Evolutionary conservation across 192 early-diverging fungal genomes (phyloP).

Genomic region (Coemansia pectinata): DNA sequence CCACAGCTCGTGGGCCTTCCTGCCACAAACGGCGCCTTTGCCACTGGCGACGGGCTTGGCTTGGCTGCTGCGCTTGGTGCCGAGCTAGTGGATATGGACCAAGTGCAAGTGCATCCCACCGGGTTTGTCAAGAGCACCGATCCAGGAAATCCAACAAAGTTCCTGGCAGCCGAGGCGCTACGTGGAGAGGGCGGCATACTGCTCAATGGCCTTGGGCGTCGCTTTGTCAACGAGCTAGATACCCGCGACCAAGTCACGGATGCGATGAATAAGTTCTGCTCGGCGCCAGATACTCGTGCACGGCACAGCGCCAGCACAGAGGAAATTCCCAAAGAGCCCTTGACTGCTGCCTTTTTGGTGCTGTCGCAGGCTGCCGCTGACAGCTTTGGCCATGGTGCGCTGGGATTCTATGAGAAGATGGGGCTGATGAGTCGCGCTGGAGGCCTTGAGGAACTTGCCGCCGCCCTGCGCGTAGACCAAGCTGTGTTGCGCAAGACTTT

Average conservation of each 20-base stretch:
- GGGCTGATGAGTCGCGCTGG: slow-evolving; percentile 33
- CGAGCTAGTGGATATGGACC: slow-evolving; percentile 91
- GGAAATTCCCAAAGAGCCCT: background rate
- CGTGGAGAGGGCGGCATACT: slow-evolving; percentile 91
- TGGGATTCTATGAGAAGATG: slow-evolving; percentile 52
- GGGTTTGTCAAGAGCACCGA: slow-evolving; percentile 90
- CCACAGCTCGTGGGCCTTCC: slow-evolving; percentile 71
- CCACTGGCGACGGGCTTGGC: slow-evolving; percentile 93
- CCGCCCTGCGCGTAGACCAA: slow-evolving; percentile 55
- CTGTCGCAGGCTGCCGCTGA: slow-evolving; percentile 47
- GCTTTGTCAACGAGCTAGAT: slow-evolving; percentile 92
- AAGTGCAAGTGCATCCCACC: slow-evolving; percentile 97
- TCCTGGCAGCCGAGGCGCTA: slow-evolving; percentile 94
- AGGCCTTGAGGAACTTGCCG: slow-evolving; percentile 12
- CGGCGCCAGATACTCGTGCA: slow-evolving; percentile 15
- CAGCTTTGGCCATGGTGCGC: slow-evolving; percentile 41
- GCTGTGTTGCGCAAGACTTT: slow-evolving; percentile 19
- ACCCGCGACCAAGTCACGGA: slow-evolving; percentile 93
- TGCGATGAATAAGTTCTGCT: slow-evolving; percentile 74
- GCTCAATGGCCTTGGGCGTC: slow-evolving; percentile 75
- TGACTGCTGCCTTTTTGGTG: slow-evolving; percentile 41
- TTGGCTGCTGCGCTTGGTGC: slow-evolving; percentile 78
- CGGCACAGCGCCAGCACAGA: slow-evolving; percentile 3
- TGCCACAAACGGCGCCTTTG: slow-evolving; percentile 94
- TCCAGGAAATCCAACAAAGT: slow-evolving; percentile 88